Evolutionary conservation across 1,139 yeast species (phyloP).

Genomic region (Yamadazyma atmosphaerica): DNA sequence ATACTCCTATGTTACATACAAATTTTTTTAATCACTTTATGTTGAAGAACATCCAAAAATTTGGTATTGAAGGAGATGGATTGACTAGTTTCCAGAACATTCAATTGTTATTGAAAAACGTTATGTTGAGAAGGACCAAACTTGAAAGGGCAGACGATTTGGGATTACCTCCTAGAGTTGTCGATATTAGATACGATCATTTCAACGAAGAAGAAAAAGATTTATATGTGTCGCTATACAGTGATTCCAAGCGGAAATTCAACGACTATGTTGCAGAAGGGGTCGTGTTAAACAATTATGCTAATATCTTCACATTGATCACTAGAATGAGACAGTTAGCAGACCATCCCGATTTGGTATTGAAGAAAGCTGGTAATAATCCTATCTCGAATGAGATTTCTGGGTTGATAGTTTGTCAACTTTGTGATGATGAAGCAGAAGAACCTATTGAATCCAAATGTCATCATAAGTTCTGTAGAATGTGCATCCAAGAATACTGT

Average conservation of each 20-base stretch:
- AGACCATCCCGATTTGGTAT: conserved; percentile 94
- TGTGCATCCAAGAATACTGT: conserved; percentile 86
- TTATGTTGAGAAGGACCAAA: conserved; percentile 93
- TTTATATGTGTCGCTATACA: conserved; percentile 79
- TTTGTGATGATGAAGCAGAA: conserved; percentile 97
- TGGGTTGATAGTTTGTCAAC: conserved; percentile 80
- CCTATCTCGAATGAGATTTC: conserved; percentile 35
- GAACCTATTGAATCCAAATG: conserved; percentile 95
- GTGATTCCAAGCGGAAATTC: conserved; percentile 83
- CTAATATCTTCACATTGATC: conserved; percentile 91
- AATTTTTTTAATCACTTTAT: conserved; percentile 94
- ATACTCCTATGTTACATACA: conserved; percentile 91
- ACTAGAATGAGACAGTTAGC: conserved; percentile 98
- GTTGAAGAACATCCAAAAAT: conserved; percentile 86
- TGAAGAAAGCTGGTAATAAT: conserved; percentile 54
- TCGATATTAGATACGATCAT: conserved; percentile 78
- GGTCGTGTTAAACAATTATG: conserved; percentile 91
- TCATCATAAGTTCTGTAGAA: conserved; percentile 88
- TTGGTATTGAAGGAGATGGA: conserved; percentile 81
- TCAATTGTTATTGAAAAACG: conserved; percentile 67
- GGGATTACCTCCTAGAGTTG: conserved; percentile 93
- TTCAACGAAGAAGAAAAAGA: conserved; percentile 96
- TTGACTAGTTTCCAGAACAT: conserved; percentile 73
- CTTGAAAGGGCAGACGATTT: conserved; percentile 95
- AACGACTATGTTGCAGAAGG: conserved; percentile 92